Percentiles rank a stretch among this genome's conserved stretches.
Conservation (phyloP, 2,329 filamentous ascomycete species). For the Cadophora sp. region DNA sequence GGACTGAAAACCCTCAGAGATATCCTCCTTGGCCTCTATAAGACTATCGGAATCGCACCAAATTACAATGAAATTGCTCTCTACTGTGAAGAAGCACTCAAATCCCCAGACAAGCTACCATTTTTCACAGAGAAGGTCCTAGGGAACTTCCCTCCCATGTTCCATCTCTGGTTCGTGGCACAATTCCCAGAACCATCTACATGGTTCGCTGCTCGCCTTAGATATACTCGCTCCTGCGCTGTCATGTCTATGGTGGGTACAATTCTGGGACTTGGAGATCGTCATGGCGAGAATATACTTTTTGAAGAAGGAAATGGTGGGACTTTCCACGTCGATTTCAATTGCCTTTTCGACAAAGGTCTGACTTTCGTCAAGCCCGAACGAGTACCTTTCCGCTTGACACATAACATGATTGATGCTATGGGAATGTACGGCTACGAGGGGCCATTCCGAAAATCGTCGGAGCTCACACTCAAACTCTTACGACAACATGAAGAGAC, state of each 20-base stretch:
- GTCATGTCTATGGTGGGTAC: slow-evolving; percentile 99
- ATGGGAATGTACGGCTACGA: slow-evolving; percentile 96
- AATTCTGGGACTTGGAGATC: slow-evolving; percentile 89
- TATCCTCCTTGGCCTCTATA: slow-evolving; percentile 81
- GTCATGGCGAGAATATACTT: slow-evolving; percentile 96
- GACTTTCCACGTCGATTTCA: slow-evolving; percentile 98
- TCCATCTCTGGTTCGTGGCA: slow-evolving; percentile 95
- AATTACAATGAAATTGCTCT: slow-evolving; percentile 73
- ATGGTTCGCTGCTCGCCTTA: slow-evolving; percentile 89
- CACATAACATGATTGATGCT: slow-evolving; percentile 97
- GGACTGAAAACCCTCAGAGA: slow-evolving; percentile 94
- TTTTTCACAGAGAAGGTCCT: slow-evolving; percentile 74
- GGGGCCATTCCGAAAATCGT: slow-evolving; percentile 88
- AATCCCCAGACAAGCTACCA: slow-evolving; percentile 63
- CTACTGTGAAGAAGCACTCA: slow-evolving; percentile 68
- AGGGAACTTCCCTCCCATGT: slow-evolving; percentile 77
- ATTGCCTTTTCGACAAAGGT: slow-evolving; percentile 98
- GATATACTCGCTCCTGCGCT: slow-evolving; percentile 91
- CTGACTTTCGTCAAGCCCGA: slow-evolving; percentile 95
- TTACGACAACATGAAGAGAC: slow-evolving; percentile 93
- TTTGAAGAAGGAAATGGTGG: slow-evolving; percentile 94
- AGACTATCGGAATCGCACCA: slow-evolving; percentile 71
- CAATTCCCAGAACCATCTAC: slow-evolving; percentile 91
- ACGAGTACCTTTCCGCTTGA: slow-evolving; percentile 92
- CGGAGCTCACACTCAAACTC: slow-evolving; percentile 84